A percentile compares a stretch with the other conserved stretches of the same genome.
These are phyloP conservation scores for Diaporthe humulicola DNA, from an alignment of 2,329 filamentous ascomycete genomes.

Conservation along the genomic window DNA sequence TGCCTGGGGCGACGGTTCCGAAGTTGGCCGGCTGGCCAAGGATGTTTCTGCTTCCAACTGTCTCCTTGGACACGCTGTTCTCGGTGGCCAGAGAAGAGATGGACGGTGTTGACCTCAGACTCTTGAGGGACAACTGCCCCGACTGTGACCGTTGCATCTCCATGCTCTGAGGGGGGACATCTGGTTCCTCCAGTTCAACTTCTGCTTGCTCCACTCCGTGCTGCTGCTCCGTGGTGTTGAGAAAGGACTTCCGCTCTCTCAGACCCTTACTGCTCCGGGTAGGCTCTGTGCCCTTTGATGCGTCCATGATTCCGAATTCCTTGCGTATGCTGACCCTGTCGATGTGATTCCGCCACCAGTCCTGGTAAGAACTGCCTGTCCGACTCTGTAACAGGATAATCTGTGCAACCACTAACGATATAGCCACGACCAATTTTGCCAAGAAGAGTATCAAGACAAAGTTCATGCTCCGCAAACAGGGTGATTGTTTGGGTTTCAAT, in stretches of 20 bases:
- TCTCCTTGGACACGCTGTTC: conserved; percentile 30
- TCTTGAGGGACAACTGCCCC: conserved; percentile 31
- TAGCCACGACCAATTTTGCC: conserved; percentile 27
- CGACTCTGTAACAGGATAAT: conserved; percentile 20
- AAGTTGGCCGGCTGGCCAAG: conserved; percentile 75
- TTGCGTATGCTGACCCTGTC: conserved; percentile 22
- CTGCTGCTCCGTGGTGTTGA: conserved; percentile 22
- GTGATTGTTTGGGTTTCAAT: neutral
- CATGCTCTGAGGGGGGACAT: conserved; percentile 2
- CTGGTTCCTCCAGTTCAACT: neutral
- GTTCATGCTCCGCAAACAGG: conserved; percentile 35
- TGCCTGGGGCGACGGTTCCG: conserved; percentile 77
- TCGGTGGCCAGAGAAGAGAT: conserved; percentile 33
- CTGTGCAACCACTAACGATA: conserved; percentile 31
- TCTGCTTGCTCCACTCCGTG: neutral
- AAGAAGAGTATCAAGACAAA: conserved; percentile 37
- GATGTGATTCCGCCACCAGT: neutral
- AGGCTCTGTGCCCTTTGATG: conserved; percentile 24
- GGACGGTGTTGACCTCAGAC: neutral
- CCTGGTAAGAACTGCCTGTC: conserved; percentile 4
- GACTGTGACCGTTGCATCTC: conserved; percentile 38
- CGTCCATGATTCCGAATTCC: conserved; percentile 31
- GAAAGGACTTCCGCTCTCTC: conserved; percentile 36
- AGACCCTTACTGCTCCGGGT: conserved; percentile 24
- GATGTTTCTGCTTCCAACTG: neutral